Percentiles rank a stretch among this genome's conserved stretches.
These are phyloP conservation scores for Akanthomyces muscarius DNA, from an alignment of 2,329 filamentous ascomycete species.

Conservation along the genomic window DNA sequence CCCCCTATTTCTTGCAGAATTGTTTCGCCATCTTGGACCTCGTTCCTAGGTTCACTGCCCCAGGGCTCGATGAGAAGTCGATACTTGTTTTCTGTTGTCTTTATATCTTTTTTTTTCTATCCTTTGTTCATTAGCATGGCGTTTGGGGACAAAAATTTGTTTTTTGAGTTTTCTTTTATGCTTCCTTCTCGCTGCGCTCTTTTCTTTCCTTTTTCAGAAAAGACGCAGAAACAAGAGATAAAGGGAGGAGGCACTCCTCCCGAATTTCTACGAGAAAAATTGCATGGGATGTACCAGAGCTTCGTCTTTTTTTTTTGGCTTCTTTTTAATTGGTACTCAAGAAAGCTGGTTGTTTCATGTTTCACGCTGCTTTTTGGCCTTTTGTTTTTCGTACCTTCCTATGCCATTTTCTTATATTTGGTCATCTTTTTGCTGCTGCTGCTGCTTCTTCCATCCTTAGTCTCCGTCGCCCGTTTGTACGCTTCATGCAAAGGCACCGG, in stretches of 20 bases:
- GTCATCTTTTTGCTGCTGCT: too few species aligned
- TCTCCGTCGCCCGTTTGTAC: too few species aligned
- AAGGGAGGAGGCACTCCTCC: too few species aligned
- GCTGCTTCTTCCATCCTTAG: too few species aligned
- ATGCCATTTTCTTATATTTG: too few species aligned
- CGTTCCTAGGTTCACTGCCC: neutral
- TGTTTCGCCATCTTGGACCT: neutral
- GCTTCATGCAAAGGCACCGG: too few species aligned
- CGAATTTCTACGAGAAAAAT: too few species aligned
- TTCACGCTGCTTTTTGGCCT: too few species aligned
- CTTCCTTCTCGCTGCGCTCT: neutral
- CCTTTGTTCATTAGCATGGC: slow-evolving; percentile 29
- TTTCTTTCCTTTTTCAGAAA: neutral
- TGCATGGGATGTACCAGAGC: neutral
- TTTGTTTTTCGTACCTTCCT: neutral
- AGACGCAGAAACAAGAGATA: neutral
- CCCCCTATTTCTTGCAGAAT: neutral
- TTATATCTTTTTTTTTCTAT: neutral
- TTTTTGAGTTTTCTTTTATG: slow-evolving; percentile 6
- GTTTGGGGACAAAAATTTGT: slow-evolving; percentile 27
- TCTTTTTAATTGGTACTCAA: neutral
- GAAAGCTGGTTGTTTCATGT: slow-evolving; percentile 2
- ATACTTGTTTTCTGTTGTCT: neutral
- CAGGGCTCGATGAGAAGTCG: neutral
- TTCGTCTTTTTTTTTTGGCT: neutral